Percentiles rank a stretch among this genome's conserved stretches.
phyloP scores from a whole-genome alignment of 2,329 filamentous ascomycete species.

The Pseudopyrenochaeta lycopersici region DNA sequence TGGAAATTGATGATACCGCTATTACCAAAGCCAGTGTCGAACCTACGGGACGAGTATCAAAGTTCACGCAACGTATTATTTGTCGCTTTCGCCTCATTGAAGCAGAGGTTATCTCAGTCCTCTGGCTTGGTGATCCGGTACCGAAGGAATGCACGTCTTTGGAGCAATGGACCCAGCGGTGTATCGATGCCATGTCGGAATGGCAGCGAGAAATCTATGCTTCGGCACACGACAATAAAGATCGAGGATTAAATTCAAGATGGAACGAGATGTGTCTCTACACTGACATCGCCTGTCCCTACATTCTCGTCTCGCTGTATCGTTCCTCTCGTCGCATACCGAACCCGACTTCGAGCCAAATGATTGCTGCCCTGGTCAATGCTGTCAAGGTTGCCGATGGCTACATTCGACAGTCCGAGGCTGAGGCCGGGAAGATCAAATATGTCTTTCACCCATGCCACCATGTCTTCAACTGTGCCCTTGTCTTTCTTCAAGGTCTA shows the following conservation, averaged over 20 bases:
- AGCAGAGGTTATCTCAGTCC: slow-evolving; percentile 43
- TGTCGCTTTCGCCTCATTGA: slow-evolving; percentile 47
- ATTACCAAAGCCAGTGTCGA: slow-evolving; percentile 41
- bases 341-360: slow-evolving; percentile 35
- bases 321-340: slow-evolving; percentile 39
- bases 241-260: slow-evolving; percentile 32
- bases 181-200: slow-evolving; percentile 34
- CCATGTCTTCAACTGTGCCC: slow-evolving; percentile 44
- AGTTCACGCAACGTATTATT: slow-evolving; percentile 46
- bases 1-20: slow-evolving; percentile 45
- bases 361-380: slow-evolving; percentile 37
- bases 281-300: slow-evolving; percentile 43
- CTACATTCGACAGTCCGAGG: slow-evolving; percentile 44
- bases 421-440: slow-evolving; percentile 46
- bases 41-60: slow-evolving; percentile 38
- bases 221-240: slow-evolving; percentile 37
- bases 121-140: slow-evolving; percentile 43
- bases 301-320: slow-evolving; percentile 41
- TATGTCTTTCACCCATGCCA: slow-evolving; percentile 51
- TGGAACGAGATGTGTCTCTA: slow-evolving; percentile 49
- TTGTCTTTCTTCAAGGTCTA: slow-evolving; percentile 43
- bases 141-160: slow-evolving; percentile 33
- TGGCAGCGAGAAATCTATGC: slow-evolving; percentile 44
- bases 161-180: slow-evolving; percentile 41
- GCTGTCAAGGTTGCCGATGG: slow-evolving; percentile 45